Evolutionary conservation across 129 eudicot species (phyloP), one percentile per base, ranked within the genome.

Genomic region (Flaveria linearis): DNA sequence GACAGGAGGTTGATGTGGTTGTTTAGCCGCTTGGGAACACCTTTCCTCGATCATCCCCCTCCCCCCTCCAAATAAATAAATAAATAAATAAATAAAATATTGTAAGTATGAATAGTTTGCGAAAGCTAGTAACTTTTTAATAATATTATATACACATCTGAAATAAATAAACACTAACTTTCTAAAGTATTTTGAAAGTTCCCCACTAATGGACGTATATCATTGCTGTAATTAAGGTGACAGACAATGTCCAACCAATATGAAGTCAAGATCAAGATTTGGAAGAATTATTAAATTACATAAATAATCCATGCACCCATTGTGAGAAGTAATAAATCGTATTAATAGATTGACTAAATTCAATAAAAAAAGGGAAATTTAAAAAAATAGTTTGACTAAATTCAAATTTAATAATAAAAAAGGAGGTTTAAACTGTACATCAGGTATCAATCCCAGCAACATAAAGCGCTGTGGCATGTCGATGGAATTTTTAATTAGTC

Each of bases 241-340:
- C 73, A 68, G 75, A 79, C 55, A 26, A 33, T 69, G 65, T 9
- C 22, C 15, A 33, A 56, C 78, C 56, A 63, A 72, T 79, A 65
- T 23, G 67, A 79, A 72, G 67, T 72, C 83, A 72, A 79, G 78
- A 79, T 79, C 83, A 72, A 79, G 83, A 79, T 79, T 79, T 50
- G 46, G 17, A 41, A 52, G 78, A 65, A 72, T 49, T 62, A 36
- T 7, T 36, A 8, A 20, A 56, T 20, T 53, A 53, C 0, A 1
- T 23, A 63, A 72, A n/a, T 13, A 72, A 10, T 36, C 57, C 72
- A 45, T 45, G 50, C 50, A 33, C 68, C 67, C 76, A 49, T 16
- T 60, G 73, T 72, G 73, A 79, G 58, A 53, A 62, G 63, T 62
- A 62, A 52, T 71, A 47, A 23, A 79, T 79, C 39, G 63, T 71